Base-by-base conservation (phyloP, 805 yeast species). In the Tetrapisispora iriomotensis region DNA sequence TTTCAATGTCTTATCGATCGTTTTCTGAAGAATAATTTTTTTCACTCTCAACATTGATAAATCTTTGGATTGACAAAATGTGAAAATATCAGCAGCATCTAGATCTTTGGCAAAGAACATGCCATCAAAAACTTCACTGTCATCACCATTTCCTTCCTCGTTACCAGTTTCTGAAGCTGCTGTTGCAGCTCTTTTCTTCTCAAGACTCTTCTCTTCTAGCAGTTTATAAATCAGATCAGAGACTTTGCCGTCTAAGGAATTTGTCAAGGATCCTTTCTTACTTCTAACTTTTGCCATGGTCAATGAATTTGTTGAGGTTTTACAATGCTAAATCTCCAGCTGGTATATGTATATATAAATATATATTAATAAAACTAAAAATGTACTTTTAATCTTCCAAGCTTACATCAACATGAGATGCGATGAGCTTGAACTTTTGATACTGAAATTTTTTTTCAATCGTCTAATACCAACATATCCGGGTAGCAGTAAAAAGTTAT, bases 21-120 rank as follows among this genome's bases (percentile, higher is more conserved):
- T 68, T 46, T 77, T 75, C 45, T 77, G 80, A 39, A 88, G 58
- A 8, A 72, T 61, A 8, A 68, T 71, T 42, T 75, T 75, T 57
- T 87, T 88, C 49, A 78, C 75, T 43, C 96, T 65, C 42, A 74
- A 71, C 49, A 87, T 65, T 24, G 79, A 72, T 28, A 76, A 62
- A 45, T 86, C 95, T 36, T 77, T 75, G 24, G 67, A 58, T 50
- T 81, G 85, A 13, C 77, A 76, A 43, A 68, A 77, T 8, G 68
- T 64, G n/a, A 77, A 50, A 2, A 79, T 70, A 39, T 80, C 82
- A 7, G 62, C 46, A 2, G 64, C 53, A 8, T 61, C 65, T 36
- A 82, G 59, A 46, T 81, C 82, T 47, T 70, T 69, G 1, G 87
- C 92, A 22, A 79, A 63, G 3, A 78, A 82, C 37, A 78, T 66